phyloP scores from a whole-genome alignment of 2,329 filamentous ascomycete genomes.

The Elsinoe batatas region DNA sequence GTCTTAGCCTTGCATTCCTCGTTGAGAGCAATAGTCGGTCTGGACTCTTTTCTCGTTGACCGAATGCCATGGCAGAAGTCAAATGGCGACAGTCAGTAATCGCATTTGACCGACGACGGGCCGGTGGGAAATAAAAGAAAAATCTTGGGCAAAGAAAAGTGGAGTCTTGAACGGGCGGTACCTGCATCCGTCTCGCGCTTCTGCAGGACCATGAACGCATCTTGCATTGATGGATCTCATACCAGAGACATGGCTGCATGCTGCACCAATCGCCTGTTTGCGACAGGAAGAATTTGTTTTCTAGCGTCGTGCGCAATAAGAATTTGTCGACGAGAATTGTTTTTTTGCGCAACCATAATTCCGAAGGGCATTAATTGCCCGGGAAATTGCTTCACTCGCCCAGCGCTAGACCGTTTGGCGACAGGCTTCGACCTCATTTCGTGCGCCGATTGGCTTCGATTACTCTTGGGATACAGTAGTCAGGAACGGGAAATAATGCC shows the following conservation, averaged over 20 bases:
- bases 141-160: neutral
- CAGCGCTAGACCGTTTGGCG: conserved; percentile 13
- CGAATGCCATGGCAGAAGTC: neutral
- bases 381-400: conserved; percentile 13
- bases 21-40: neutral
- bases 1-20: conserved; percentile 10
- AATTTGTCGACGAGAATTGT: neutral
- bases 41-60: neutral
- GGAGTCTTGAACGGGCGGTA: neutral
- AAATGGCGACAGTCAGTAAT: conserved; percentile 1
- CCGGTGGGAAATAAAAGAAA: conserved; percentile 4
- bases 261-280: neutral
- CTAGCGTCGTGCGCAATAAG: neutral
- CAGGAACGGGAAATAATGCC: neutral
- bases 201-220: neutral
- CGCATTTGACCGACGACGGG: neutral
- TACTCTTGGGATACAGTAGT: neutral
- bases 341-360: neutral
- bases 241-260: neutral
- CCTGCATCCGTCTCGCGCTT: neutral
- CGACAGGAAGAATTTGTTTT: conserved; percentile 6
- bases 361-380: neutral
- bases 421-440: conserved; percentile 13
- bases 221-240: neutral
- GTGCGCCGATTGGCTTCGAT: conserved; percentile 9